phyloP scores from a whole-genome alignment of 176 grass and related monocot genomes.

The Dendrocalamus sinicus region DNA sequence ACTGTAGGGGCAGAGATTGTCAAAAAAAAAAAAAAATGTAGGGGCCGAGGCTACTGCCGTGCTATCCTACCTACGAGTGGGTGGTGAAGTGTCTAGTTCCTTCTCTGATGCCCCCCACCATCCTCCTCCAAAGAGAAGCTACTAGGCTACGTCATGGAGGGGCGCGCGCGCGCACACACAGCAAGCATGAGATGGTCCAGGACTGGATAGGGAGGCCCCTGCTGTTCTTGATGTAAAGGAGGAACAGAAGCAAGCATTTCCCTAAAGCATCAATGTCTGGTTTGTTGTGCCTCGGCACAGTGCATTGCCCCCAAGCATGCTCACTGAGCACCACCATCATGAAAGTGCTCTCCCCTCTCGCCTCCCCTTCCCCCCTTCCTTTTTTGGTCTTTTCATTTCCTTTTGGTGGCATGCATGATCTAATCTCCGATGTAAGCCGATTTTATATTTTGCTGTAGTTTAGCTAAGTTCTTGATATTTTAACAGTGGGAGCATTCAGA shows the following conservation, averaged over 20 bases:
- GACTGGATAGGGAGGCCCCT: background rate
- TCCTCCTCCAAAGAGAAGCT: slow-evolving; percentile 38
- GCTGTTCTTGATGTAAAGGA: slow-evolving; percentile 17
- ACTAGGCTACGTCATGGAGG: slow-evolving; percentile 10
- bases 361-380: background rate
- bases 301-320: slow-evolving; percentile 22
- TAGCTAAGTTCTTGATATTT: background rate
- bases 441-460: background rate
- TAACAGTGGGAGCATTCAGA: background rate
- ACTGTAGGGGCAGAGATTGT: background rate
- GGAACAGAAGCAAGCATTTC: slow-evolving; percentile 12
- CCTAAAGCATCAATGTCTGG: background rate
- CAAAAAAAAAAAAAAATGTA: no score
- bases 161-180: background rate
- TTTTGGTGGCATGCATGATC: slow-evolving; percentile 23
- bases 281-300: slow-evolving; percentile 5
- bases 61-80: slow-evolving; percentile 4
- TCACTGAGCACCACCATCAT: slow-evolving; percentile 21
- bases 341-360: slow-evolving; percentile 5
- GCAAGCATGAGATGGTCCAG: background rate
- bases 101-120: slow-evolving; percentile 34
- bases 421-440: background rate
- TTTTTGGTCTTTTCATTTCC: slow-evolving; percentile 28
- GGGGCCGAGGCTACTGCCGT: no score
- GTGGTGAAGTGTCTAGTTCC: background rate